Percentiles rank a stretch among this genome's conserved stretches.
phyloP scores from a whole-genome alignment of 2,329 filamentous ascomycete genomes.

The Drechslerella coelobrocha region DNA sequence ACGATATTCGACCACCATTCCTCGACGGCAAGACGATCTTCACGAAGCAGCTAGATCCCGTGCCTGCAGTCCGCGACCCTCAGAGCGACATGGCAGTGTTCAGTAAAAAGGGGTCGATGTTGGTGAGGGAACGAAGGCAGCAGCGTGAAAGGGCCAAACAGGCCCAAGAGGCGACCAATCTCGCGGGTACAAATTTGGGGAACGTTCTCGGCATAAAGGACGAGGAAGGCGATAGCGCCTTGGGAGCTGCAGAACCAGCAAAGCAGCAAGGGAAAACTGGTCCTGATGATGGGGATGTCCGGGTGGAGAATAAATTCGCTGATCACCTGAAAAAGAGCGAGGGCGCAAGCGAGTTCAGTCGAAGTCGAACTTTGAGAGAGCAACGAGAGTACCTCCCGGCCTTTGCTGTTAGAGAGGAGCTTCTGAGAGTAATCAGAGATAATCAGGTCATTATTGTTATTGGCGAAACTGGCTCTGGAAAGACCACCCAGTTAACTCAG shows the following conservation, averaged over 20 bases:
- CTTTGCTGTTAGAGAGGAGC: slow-evolving; percentile 92
- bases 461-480: slow-evolving; percentile 95
- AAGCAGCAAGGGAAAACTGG: slow-evolving; percentile 64
- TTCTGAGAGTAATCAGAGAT: slow-evolving; percentile 88
- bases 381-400: slow-evolving; percentile 93
- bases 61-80: slow-evolving; percentile 87
- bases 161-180: slow-evolving; percentile 90
- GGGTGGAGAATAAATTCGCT: slow-evolving; percentile 77
- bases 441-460: slow-evolving; percentile 98
- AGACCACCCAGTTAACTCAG: slow-evolving; percentile 96
- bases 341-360: slow-evolving; percentile 87
- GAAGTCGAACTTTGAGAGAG: slow-evolving; percentile 86
- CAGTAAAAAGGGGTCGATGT: slow-evolving; percentile 89
- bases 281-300: slow-evolving; percentile 68
- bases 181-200: slow-evolving; percentile 87
- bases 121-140: slow-evolving; percentile 88
- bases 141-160: slow-evolving; percentile 93
- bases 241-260: slow-evolving; percentile 65
- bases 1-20: slow-evolving; percentile 92
- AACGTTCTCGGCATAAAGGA: slow-evolving; percentile 97
- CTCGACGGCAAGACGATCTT: slow-evolving; percentile 94
- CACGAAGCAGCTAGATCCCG: slow-evolving; percentile 94
- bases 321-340: slow-evolving; percentile 83
- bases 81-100: slow-evolving; percentile 99
- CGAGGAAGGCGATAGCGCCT: slow-evolving; percentile 83